phyloP scores from a whole-genome alignment of 768 basidiomycete species.

The Kwoniella mangroviensis region DNA sequence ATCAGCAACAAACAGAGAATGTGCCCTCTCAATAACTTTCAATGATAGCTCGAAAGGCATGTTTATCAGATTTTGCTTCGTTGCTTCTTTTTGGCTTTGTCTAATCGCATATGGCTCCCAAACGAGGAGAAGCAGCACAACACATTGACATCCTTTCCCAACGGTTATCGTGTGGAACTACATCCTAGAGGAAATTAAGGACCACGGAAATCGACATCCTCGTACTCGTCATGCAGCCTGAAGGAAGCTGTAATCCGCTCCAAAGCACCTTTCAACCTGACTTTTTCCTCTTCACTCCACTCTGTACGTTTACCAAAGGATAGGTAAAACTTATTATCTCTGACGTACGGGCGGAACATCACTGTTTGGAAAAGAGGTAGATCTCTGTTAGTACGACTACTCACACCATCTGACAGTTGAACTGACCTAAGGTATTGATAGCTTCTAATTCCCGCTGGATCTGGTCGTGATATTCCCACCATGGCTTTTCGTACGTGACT shows the following conservation, averaged over 20 bases:
- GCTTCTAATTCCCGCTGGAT: slow-evolving; percentile 1
- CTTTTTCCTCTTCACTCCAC: not conserved
- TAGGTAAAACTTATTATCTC: not conserved
- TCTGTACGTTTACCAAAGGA: not conserved
- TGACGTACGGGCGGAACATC: slow-evolving; percentile 3
- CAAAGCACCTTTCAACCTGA: not conserved
- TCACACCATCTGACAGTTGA: not conserved
- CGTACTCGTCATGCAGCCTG: slow-evolving; percentile 1
- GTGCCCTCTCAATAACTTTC: no score
- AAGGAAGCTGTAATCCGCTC: not conserved
- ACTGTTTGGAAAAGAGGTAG: not conserved
- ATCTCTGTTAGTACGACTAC: not conserved
- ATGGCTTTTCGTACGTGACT: not conserved
- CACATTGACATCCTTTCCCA: no score
- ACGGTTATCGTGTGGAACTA: not conserved
- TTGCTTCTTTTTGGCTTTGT: no score
- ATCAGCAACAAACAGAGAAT: no score
- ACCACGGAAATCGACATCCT: slow-evolving; percentile 2
- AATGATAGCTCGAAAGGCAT: no score
- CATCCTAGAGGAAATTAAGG: not conserved
- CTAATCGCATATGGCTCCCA: no score
- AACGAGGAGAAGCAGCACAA: no score
- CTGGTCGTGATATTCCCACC: not conserved
- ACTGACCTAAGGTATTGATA: not conserved
- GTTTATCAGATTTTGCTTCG: no score